Evolutionary conservation across 148 eudicot genomes (phyloP).

Genomic region (Euryodendron excelsum): DNA sequence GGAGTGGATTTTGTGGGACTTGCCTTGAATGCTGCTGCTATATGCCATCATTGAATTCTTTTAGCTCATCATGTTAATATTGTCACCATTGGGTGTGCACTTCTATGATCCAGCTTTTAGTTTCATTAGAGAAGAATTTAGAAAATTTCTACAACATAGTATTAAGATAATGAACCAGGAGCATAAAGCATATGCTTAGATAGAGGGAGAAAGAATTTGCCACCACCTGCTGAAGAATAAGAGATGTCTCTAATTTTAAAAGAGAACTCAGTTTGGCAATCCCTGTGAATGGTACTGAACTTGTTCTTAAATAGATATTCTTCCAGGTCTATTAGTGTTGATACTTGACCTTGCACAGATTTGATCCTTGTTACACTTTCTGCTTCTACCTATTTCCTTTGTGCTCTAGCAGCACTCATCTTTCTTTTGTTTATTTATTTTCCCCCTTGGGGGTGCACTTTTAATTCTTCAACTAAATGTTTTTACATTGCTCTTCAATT

Average conservation of each 20-base stretch:
- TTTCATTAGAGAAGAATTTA: not conserved
- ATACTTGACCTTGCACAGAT: not conserved
- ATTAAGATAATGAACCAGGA: not conserved
- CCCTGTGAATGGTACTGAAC: not conserved
- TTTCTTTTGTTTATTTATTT: no score
- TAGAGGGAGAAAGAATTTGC: not conserved
- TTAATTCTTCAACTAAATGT: no score
- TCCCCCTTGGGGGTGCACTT: no score
- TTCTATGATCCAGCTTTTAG: not conserved
- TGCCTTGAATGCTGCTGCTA: not conserved
- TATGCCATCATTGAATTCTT: not conserved
- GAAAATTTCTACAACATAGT: not conserved
- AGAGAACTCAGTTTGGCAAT: not conserved
- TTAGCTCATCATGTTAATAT: not conserved
- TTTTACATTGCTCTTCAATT: not conserved
- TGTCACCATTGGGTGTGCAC: slow-evolving; percentile 5
- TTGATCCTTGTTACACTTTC: not conserved
- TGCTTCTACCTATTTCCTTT: no score
- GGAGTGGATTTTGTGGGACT: not conserved
- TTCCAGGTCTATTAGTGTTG: not conserved
- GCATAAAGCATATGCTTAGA: not conserved
- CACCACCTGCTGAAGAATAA: not conserved
- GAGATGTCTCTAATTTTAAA: not conserved
- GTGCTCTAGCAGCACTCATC: no score
- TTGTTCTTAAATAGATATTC: no score